phyloP scores from a whole-genome alignment of 192 early-diverging fungal species.

The Entomortierella lignicola region DNA sequence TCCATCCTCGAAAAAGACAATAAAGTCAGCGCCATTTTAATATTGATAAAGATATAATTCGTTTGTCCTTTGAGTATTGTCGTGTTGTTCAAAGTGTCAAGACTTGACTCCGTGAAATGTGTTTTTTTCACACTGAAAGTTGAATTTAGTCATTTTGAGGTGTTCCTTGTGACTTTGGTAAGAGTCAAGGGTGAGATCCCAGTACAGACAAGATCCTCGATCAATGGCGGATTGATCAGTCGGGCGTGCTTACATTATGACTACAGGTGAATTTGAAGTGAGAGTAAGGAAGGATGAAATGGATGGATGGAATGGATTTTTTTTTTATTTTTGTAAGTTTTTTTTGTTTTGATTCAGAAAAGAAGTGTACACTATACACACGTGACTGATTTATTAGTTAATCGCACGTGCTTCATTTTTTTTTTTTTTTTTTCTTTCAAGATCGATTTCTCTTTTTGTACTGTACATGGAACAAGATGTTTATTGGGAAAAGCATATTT shows the following conservation, averaged over 20 bases:
- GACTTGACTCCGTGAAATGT: not conserved
- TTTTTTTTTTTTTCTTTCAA: not conserved
- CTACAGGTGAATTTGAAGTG: constrained; percentile 1
- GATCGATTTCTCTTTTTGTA: too few species aligned
- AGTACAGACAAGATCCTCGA: not conserved
- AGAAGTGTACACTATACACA: not conserved
- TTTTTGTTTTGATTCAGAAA: constrained; percentile 15
- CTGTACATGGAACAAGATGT: too few species aligned
- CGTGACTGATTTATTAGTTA: not conserved
- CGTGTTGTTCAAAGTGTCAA: not conserved
- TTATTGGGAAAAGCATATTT: too few species aligned
- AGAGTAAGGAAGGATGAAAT: constrained; percentile 7
- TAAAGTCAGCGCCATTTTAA: too few species aligned
- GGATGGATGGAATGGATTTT: constrained; percentile 10
- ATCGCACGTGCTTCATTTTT: not conserved
- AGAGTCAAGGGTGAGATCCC: too few species aligned
- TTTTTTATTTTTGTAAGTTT: constrained; percentile 8
- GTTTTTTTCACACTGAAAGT: not conserved
- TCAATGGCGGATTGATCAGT: constrained; percentile 3
- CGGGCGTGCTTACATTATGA: constrained; percentile 36
- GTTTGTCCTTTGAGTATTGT: not conserved
- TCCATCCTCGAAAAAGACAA: too few species aligned
- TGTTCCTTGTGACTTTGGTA: not conserved
- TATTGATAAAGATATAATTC: not conserved
- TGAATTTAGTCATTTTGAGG: not conserved